Conservation (phyloP, 345 rosid species). For the Citrus maxima region DNA sequence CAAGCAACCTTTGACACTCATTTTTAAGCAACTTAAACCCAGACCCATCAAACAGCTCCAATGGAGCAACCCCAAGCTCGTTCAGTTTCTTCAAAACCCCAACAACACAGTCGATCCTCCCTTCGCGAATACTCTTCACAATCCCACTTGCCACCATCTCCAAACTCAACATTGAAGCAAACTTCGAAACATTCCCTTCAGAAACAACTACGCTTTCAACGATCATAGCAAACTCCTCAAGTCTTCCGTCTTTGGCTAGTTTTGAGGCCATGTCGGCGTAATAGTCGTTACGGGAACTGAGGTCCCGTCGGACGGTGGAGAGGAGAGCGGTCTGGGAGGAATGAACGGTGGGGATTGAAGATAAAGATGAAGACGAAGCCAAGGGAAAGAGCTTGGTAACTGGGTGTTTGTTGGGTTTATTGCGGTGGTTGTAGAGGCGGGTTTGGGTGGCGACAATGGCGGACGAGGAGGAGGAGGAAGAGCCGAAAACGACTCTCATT, state of each 20-base stretch:
- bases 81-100: slow-evolving; percentile 52
- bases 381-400: slow-evolving; percentile 25
- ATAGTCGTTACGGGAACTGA: slow-evolving; percentile 28
- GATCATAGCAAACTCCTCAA: slow-evolving; percentile 53
- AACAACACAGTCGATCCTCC: slow-evolving; percentile 46
- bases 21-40: slow-evolving; percentile 43
- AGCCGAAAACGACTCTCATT: slow-evolving; percentile 65
- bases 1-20: slow-evolving; percentile 53
- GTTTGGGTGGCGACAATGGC: slow-evolving; percentile 25
- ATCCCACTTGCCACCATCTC: slow-evolving; percentile 50
- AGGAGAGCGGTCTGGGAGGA: slow-evolving; percentile 23
- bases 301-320: slow-evolving; percentile 38
- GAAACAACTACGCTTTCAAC: slow-evolving; percentile 55
- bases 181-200: slow-evolving; percentile 46
- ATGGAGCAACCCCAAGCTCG: slow-evolving; percentile 53
- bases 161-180: slow-evolving; percentile 40
- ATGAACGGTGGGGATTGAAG: slow-evolving; percentile 22
- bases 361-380: slow-evolving; percentile 18
- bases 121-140: slow-evolving; percentile 45
- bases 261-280: slow-evolving; percentile 56
- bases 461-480: slow-evolving; percentile 33
- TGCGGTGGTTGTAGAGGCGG: slow-evolving; percentile 25
- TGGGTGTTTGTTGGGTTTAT: slow-evolving; percentile 32
- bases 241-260: slow-evolving; percentile 69
- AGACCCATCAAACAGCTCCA: slow-evolving; percentile 43